Evolutionary conservation across 352 stramenopile genomes (phyloP), one percentile per base, ranked within the genome.

Genomic region (Phytophthora constricta): DNA sequence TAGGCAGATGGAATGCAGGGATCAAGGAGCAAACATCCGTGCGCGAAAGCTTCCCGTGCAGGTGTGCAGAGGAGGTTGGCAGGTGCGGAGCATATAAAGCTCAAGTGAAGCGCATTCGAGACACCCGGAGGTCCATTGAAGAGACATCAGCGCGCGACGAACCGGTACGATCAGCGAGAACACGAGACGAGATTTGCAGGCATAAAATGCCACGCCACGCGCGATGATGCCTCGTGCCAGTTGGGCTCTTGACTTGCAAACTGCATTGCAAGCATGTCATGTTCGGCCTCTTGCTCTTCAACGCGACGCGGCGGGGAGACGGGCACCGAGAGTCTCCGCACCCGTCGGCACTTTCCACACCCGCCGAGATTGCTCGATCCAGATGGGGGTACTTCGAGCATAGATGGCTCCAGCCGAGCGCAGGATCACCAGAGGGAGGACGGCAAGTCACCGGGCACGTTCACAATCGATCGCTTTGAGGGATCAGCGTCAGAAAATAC

Each of bases 391-490:
- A 28, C 28, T 42, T 31, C 37, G 42, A 43, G 17, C 46, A 68
- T 19, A 68, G n/a, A n/a, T n/a, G n/a, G n/a, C n/a, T n/a, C n/a
- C n/a, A 68, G 54, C 52, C 26, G 31, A 49, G 53, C 37, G 47
- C 37, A 33, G 10, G 37, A 51, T 34, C 37, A 20, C 26, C 9
- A 59, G 23, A 58, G 51, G 34, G 41, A 46, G 43, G 17, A 27
- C 28, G 28, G 48, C n/a, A 34, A 49, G 51, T 23, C 33, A 19
- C 28, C 16, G 11, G 45, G n/a, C n/a, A n/a, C n/a, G 55, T 25
- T 34, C 16, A 5, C 31, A 19, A 50, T 28, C n/a, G 8, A 26
- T 7, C 16, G 5, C 9, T 28, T 46, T n/a, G n/a, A n/a, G n/a
- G n/a, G 39, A 19, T 17, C 48, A 11, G 23, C 48, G 28, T 45